phyloP scores from a whole-genome alignment of 805 yeast genomes.

The Wilhelminamyces savonicus region DNA sequence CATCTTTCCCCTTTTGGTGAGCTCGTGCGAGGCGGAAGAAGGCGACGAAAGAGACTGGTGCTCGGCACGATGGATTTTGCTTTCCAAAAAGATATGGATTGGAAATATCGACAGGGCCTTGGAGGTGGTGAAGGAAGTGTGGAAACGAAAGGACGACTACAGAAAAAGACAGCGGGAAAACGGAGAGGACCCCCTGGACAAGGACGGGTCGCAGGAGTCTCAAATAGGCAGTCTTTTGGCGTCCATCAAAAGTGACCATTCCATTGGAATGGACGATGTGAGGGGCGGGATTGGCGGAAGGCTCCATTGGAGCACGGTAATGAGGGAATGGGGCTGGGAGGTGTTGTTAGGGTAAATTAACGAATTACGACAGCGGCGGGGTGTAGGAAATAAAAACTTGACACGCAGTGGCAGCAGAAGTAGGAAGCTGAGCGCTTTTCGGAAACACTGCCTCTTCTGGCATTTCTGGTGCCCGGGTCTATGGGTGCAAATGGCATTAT shows the following conservation, averaged over 20 bases:
- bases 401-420: too few relatives aligned
- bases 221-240: conserved; percentile 37
- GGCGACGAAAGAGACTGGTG: conserved; percentile 62
- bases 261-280: conserved; percentile 24
- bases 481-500: too few relatives aligned
- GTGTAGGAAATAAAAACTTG: too few relatives aligned
- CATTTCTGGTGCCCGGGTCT: too few relatives aligned
- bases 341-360: conserved; percentile 53
- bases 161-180: conserved; percentile 15
- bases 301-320: conserved; percentile 63
- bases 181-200: conserved; percentile 4
- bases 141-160: conserved; percentile 54
- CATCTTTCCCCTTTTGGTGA: conserved; percentile 58
- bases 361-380: too few relatives aligned
- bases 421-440: too few relatives aligned
- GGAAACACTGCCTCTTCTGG: too few relatives aligned
- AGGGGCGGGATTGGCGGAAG: conserved; percentile 39
- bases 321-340: conserved; percentile 78
- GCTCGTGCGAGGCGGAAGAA: conserved; percentile 58
- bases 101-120: conserved; percentile 62
- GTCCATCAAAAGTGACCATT: conserved; percentile 26
- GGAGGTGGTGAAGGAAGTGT: conserved; percentile 66
- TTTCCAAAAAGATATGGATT: conserved; percentile 52
- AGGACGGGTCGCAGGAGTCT: conserved; percentile 2
- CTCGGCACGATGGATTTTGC: conserved; percentile 47